These are phyloP conservation scores for Phytopythium montanum DNA, from an alignment of 352 stramenopile genomes.

Conservation along the genomic window DNA sequence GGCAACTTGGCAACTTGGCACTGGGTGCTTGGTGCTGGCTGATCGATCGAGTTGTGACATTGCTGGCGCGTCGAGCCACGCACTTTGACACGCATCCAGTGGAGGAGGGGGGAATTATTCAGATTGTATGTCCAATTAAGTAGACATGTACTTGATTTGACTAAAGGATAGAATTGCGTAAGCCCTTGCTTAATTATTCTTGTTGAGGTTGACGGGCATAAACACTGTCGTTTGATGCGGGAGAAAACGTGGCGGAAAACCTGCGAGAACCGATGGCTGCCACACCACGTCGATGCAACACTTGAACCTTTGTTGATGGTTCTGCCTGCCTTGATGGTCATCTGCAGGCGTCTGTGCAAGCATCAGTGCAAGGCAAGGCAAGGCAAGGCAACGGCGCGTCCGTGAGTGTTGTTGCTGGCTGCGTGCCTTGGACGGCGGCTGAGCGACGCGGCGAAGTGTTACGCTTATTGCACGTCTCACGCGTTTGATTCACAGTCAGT, in stretches of 20 bases:
- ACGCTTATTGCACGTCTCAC: not conserved
- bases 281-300: not conserved
- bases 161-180: not conserved
- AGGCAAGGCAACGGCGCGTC: too few relatives aligned
- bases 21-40: not conserved
- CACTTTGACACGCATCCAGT: constrained; percentile 1
- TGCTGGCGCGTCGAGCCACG: too few relatives aligned
- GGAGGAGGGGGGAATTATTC: not conserved
- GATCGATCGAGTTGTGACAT: not conserved
- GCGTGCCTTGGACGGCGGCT: not conserved
- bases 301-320: not conserved
- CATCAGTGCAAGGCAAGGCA: too few relatives aligned
- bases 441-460: not conserved
- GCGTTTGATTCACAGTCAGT: too few relatives aligned
- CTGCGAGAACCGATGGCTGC: not conserved
- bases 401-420: not conserved
- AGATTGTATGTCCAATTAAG: not conserved
- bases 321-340: not conserved
- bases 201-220: constrained; percentile 3
- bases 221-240: constrained; percentile 8
- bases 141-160: too few relatives aligned
- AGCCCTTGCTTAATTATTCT: not conserved
- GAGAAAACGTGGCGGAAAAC: not conserved
- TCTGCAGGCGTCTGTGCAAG: too few relatives aligned
- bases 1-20: too few relatives aligned